Percentiles rank a stretch among this genome's conserved stretches.
Conservation (phyloP, 2,329 filamentous ascomycete species). For the Lachnellula cervina region DNA sequence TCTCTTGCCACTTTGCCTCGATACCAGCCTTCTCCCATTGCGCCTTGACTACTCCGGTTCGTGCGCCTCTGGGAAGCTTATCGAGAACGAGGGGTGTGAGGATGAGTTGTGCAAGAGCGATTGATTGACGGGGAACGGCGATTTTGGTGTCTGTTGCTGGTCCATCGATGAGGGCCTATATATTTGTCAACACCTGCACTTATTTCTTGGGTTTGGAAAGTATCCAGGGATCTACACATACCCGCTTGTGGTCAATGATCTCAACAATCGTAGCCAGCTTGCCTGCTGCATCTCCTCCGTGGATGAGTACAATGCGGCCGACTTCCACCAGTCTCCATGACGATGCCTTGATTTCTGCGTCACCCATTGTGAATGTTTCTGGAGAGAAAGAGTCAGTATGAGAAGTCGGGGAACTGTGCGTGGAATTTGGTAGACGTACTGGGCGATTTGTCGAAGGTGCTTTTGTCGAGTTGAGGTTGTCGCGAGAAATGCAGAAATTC, state of each 20-base stretch:
- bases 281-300: conserved; percentile 72
- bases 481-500: conserved; percentile 13
- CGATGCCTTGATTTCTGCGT: conserved; percentile 75
- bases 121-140: conserved; percentile 79
- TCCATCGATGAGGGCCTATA: conserved; percentile 91
- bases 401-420: conserved; percentile 17
- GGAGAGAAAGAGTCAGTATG: conserved; percentile 19
- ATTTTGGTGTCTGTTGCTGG: conserved; percentile 76
- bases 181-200: conserved; percentile 25
- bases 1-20: conserved; percentile 88
- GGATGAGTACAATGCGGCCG: conserved; percentile 93
- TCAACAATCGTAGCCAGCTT: conserved; percentile 93
- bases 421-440: conserved; percentile 26
- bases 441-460: conserved; percentile 28
- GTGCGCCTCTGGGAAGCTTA: conserved; percentile 79
- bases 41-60: conserved; percentile 77
- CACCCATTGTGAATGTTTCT: conserved; percentile 71
- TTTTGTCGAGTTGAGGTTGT: conserved; percentile 23
- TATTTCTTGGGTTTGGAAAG: conserved; percentile 6
- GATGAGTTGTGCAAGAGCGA: conserved; percentile 75
- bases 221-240: conserved; percentile 55
- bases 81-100: conserved; percentile 86
- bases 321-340: conserved; percentile 97
- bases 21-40: conserved; percentile 88
- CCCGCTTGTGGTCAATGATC: conserved; percentile 99